phyloP scores from a whole-genome alignment of 139 green algal species.

The Picochlorum sp. region DNA sequence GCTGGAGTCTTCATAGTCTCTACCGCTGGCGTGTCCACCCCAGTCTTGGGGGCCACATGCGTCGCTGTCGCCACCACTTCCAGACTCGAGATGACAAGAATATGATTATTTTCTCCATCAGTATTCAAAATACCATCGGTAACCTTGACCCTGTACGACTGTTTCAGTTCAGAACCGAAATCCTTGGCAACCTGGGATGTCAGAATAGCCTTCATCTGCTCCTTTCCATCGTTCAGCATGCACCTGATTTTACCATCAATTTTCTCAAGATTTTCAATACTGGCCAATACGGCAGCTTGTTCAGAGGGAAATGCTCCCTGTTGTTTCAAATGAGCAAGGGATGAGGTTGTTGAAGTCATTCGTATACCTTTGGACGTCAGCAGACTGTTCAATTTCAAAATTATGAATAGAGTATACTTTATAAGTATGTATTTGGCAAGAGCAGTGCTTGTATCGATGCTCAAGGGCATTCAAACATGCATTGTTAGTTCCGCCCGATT shows the following conservation, averaged over 20 bases:
- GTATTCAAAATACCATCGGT: slow-evolving; percentile 28
- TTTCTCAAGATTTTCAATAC: slow-evolving; percentile 19
- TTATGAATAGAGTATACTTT: too few relatives aligned
- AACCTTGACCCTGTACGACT: slow-evolving; percentile 12
- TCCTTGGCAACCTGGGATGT: slow-evolving; percentile 27
- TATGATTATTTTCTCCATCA: neutral
- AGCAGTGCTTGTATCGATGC: too few relatives aligned
- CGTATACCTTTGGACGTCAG: too few relatives aligned
- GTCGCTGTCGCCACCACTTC: neutral
- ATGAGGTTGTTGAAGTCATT: neutral
- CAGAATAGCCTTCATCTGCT: slow-evolving; percentile 29
- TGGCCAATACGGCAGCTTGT: slow-evolving; percentile 1
- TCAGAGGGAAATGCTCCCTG: slow-evolving; percentile 3
- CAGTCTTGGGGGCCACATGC: neutral
- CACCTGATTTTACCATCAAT: slow-evolving; percentile 31
- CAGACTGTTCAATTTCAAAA: too few relatives aligned
- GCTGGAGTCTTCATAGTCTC: slow-evolving; percentile 8
- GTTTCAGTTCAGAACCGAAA: slow-evolving; percentile 14
- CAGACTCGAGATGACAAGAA: slow-evolving; percentile 23
- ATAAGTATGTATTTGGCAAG: too few relatives aligned
- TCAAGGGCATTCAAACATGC: too few relatives aligned
- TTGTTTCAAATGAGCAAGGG: slow-evolving; percentile 6
- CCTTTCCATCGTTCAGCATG: slow-evolving; percentile 35
- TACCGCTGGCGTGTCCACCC: slow-evolving; percentile 11
- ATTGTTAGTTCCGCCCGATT: too few relatives aligned